Evolutionary conservation across 306 rosid genomes (phyloP).

Genomic region (Vigna trinervia): DNA sequence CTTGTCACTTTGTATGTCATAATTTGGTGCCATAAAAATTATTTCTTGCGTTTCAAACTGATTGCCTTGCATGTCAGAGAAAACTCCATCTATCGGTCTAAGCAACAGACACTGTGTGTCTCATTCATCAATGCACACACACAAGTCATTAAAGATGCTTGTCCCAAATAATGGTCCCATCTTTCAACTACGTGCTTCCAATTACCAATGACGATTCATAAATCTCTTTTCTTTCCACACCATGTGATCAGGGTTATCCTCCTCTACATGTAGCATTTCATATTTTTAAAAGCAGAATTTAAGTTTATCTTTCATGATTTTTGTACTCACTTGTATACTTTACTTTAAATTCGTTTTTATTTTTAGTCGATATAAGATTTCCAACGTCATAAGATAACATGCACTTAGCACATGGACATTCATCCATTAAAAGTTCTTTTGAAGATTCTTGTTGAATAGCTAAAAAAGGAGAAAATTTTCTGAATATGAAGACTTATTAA

Average conservation of each 20-base stretch:
- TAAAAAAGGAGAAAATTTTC: too few species aligned
- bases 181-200: conserved; percentile 39
- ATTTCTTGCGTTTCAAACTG: conserved; percentile 23
- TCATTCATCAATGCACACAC: conserved; percentile 38
- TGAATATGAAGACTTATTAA: too few species aligned
- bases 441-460: background rate
- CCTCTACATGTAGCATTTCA: too few species aligned
- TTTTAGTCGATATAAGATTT: too few species aligned
- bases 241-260: conserved; percentile 39
- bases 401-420: background rate
- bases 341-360: too few species aligned
- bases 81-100: conserved; percentile 31
- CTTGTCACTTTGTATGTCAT: conserved; percentile 38
- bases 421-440: background rate
- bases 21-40: conserved; percentile 10
- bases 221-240: conserved; percentile 32
- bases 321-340: too few species aligned
- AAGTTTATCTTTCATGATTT: too few species aligned
- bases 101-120: conserved; percentile 1
- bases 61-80: conserved; percentile 38
- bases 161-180: conserved; percentile 18
- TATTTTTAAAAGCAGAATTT: too few species aligned
- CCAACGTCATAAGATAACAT: too few species aligned
- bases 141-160: conserved; percentile 38
- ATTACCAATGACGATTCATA: conserved; percentile 35